Percentiles rank a stretch among this genome's conserved stretches.
These are phyloP conservation scores for Groenewaldozyma sp. DNA, from an alignment of 1,139 yeast species.

Conservation along the genomic window DNA sequence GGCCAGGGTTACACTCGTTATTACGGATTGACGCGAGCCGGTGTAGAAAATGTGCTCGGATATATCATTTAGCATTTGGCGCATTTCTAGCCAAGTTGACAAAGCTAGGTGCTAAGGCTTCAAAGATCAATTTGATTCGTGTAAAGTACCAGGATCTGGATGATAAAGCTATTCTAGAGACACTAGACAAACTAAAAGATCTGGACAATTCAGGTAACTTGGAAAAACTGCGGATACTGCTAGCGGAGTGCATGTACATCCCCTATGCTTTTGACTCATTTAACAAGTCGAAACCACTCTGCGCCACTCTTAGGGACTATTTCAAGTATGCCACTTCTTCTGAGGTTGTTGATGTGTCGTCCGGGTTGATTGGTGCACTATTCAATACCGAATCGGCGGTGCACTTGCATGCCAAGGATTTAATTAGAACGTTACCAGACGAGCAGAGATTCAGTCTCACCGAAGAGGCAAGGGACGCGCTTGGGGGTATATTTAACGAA, in stretches of 20 bases:
- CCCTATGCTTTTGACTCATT: background rate
- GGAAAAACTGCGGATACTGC: too few relatives aligned
- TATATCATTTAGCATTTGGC: slow-evolving; percentile 12
- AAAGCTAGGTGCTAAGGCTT: background rate
- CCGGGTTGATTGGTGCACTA: background rate
- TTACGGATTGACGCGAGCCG: slow-evolving; percentile 7
- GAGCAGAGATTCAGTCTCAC: background rate
- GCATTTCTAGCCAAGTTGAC: background rate
- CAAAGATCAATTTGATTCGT: background rate
- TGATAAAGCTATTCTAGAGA: background rate
- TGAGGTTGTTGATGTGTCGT: background rate
- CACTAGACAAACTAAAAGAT: background rate
- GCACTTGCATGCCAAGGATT: background rate
- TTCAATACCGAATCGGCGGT: background rate
- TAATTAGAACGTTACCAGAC: background rate
- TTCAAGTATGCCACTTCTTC: background rate
- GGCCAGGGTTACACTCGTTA: slow-evolving; percentile 4
- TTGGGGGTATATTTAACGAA: background rate
- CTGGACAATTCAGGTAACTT: background rate
- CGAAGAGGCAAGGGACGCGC: background rate
- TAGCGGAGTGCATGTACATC: background rate
- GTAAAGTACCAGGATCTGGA: background rate
- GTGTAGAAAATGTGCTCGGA: slow-evolving; percentile 12
- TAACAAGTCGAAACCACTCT: background rate
- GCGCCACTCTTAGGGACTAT: background rate